Percentiles rank a stretch among this genome's conserved stretches.
phyloP scores from a whole-genome alignment of 306 rosid species.

The Prunus davidiana region DNA sequence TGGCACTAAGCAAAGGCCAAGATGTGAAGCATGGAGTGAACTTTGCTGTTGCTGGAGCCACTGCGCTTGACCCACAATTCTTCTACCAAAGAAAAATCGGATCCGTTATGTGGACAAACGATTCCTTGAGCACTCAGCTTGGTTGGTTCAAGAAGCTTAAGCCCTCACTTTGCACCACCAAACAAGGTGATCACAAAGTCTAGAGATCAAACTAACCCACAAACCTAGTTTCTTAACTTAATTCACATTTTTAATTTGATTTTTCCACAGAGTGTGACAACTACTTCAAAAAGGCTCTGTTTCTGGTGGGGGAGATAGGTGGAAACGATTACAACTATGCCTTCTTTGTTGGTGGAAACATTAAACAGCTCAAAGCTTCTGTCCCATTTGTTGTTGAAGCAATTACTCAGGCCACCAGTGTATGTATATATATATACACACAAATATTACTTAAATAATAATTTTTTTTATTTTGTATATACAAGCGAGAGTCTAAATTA shows the following conservation, averaged over 20 bases:
- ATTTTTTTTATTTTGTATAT: too few species aligned
- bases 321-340: constrained; percentile 74
- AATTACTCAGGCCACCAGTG: constrained; percentile 40
- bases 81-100: constrained; percentile 31
- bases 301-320: constrained; percentile 76
- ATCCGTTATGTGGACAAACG: constrained; percentile 42
- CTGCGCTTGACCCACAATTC: constrained; percentile 55
- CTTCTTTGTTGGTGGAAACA: constrained; percentile 36
- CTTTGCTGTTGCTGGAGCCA: constrained; percentile 83
- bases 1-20: constrained; percentile 30
- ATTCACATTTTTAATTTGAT: not conserved
- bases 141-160: constrained; percentile 67
- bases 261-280: constrained; percentile 47
- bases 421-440: constrained; percentile 12
- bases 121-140: constrained; percentile 55
- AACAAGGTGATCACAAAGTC: constrained; percentile 34
- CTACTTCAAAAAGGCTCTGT: constrained; percentile 51
- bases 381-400: constrained; percentile 50
- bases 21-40: constrained; percentile 43
- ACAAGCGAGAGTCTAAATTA: too few species aligned
- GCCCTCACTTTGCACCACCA: constrained; percentile 51
- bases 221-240: too few species aligned
- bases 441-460: too few species aligned
- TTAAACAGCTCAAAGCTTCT: constrained; percentile 33
- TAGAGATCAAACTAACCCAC: too few species aligned